Percentiles rank a stretch among this genome's conserved stretches.
Conservation (phyloP, 805 yeast genomes). For the Saccharomycopsis malanga region DNA sequence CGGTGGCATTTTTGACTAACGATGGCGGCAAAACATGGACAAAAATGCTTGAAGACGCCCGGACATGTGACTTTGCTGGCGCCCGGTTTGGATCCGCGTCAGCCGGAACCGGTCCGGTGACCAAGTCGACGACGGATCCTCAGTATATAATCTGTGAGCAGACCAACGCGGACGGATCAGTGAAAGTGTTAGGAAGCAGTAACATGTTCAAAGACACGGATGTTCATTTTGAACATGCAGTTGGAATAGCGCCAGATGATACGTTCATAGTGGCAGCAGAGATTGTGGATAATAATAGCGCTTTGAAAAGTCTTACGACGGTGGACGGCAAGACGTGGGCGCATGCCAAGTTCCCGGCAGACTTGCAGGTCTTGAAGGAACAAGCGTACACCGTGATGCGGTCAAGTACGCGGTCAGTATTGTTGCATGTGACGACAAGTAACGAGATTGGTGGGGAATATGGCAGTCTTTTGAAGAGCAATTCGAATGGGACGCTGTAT, state of each 20-base stretch:
- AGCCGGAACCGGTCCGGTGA: too few relatives aligned
- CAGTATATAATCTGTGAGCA: constrained; percentile 57
- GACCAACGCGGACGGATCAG: constrained; percentile 21
- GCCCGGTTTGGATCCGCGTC: too few relatives aligned
- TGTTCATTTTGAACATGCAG: constrained; percentile 46
- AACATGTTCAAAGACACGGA: constrained; percentile 18
- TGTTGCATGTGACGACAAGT: constrained; percentile 75
- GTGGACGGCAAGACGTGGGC: constrained; percentile 74
- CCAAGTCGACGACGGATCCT: constrained; percentile 4
- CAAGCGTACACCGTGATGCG: constrained; percentile 77
- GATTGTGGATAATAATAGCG: constrained; percentile 36
- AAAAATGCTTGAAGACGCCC: constrained; percentile 44
- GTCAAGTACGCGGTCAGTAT: constrained; percentile 61
- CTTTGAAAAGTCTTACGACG: constrained; percentile 65
- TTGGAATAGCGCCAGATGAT: constrained; percentile 69
- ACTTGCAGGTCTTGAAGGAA: constrained; percentile 50
- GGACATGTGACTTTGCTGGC: constrained; percentile 63
- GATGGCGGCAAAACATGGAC: constrained; percentile 64
- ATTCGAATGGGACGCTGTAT: constrained; percentile 85
- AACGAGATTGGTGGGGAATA: constrained; percentile 44
- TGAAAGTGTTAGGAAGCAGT: constrained; percentile 7
- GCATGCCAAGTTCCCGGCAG: constrained; percentile 67
- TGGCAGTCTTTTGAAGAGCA: constrained; percentile 81
- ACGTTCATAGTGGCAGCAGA: constrained; percentile 70
- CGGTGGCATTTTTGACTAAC: constrained; percentile 52